These are phyloP conservation scores for Sphaerobolus stellatus DNA, from an alignment of 1,284 basidiomycete species.

Conservation along the genomic window DNA sequence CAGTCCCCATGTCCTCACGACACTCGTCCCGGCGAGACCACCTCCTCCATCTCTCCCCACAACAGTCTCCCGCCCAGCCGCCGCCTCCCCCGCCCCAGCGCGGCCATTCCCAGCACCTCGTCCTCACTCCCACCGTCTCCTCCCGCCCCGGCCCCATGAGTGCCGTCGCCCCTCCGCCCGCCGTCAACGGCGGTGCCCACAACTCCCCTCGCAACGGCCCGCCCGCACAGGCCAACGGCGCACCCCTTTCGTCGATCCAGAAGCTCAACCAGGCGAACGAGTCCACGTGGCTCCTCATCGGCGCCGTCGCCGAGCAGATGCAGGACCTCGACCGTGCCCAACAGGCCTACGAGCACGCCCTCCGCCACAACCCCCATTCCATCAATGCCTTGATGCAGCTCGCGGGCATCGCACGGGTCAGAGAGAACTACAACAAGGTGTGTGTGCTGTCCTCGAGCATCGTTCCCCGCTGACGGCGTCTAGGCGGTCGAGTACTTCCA, in stretches of 20 bases:
- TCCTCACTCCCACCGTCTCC: background rate
- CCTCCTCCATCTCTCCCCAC: background rate
- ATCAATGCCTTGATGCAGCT: slow-evolving; percentile 87
- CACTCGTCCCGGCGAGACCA: background rate
- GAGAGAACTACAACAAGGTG: slow-evolving; percentile 83
- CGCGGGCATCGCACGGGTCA: slow-evolving; percentile 87
- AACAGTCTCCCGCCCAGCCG: slow-evolving; percentile 2
- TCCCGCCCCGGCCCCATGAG: background rate
- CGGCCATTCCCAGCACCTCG: background rate
- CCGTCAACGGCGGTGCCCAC: background rate
- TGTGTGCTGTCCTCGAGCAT: slow-evolving; percentile 31
- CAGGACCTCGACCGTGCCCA: slow-evolving; percentile 86
- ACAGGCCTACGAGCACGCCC: slow-evolving; percentile 86
- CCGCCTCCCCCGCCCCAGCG: background rate
- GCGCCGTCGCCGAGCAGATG: slow-evolving; percentile 89
- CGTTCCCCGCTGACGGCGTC: slow-evolving; percentile 10
- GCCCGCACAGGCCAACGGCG: slow-evolving; percentile 1
- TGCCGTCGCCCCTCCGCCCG: background rate
- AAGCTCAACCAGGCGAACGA: slow-evolving; percentile 84
- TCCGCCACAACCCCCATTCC: slow-evolving; percentile 89
- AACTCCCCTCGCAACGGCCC: background rate
- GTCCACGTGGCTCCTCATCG: slow-evolving; percentile 90
- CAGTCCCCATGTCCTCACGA: background rate
- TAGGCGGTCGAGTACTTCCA: slow-evolving; percentile 96
- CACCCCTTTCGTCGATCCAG: slow-evolving; percentile 46